Evolutionary conservation across 768 basidiomycete species (phyloP).

Genomic region (Rhizopogon roseolus): DNA sequence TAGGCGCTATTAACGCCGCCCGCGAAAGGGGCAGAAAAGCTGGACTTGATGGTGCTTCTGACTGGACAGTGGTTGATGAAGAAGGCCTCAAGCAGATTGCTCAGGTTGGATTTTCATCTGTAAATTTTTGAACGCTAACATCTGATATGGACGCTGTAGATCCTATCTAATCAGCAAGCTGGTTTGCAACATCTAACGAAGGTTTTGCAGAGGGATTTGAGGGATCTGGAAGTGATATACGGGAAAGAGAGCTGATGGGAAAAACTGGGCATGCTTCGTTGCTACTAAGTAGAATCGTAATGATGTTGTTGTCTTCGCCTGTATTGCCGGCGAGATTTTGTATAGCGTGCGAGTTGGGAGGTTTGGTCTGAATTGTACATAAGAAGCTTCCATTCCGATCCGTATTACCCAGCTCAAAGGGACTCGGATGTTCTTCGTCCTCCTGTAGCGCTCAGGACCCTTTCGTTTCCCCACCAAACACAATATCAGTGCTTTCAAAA

Average conservation of each 20-base stretch:
- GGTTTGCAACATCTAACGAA: slow-evolving; percentile 79
- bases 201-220: slow-evolving; percentile 58
- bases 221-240: slow-evolving; percentile 63
- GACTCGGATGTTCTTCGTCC: background rate
- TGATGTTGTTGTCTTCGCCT: background rate
- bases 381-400: slow-evolving; percentile 4
- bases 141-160: slow-evolving; percentile 34
- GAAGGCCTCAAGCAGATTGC: slow-evolving; percentile 75
- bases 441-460: background rate
- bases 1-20: slow-evolving; percentile 64
- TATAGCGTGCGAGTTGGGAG: background rate
- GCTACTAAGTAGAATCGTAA: slow-evolving; percentile 15
- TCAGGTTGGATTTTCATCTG: slow-evolving; percentile 42
- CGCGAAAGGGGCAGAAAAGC: slow-evolving; percentile 45
- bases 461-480: background rate
- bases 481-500: slow-evolving; percentile 1
- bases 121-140: background rate
- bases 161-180: slow-evolving; percentile 72
- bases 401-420: background rate
- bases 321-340: background rate
- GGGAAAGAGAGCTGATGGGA: slow-evolving; percentile 37
- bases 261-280: slow-evolving; percentile 21
- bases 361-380: background rate
- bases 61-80: slow-evolving; percentile 86
- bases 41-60: slow-evolving; percentile 37